Base-by-base conservation (phyloP, 352 stramenopile species). In the Phytopythium ostracodes region DNA sequence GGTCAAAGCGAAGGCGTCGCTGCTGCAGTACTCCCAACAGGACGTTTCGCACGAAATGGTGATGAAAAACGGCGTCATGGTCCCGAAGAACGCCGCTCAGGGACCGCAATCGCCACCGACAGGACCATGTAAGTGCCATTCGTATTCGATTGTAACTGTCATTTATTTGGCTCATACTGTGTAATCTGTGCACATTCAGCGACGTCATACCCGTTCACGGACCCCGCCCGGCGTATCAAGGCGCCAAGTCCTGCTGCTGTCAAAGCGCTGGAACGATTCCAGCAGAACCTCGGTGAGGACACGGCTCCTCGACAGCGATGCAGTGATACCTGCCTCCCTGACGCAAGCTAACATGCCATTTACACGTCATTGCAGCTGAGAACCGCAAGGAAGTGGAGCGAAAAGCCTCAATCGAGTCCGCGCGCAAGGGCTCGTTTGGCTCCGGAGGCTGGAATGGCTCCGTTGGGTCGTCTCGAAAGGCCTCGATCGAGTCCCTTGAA, bases 181-280 rank as follows among this genome's bases (percentile, higher is more conserved):
- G 5, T 31, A 12, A 10, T 29, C 5, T 24, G 43, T 10, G n/a
- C 12, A 22, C n/a, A 11, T 29, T 1, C 56, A 76, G 76, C 66
- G 27, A 87, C 79, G 57, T 67, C 72, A 7, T 89, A 89, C n/a
- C 80, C 80, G 14, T 89, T 89, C 60, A 81, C 76, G 29, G 78
- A 89, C 55, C 77, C 73, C 36, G 64, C 69, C 11, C 56, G 67
- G n/a, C 72, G 63, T 29, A 67, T 79, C 58, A 83, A 72, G 56
- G 70, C 72, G 10, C 63, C 78, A 12, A 85, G 79, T 49, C 64
- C 80, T 36, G 63, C 76, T 10, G 62, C 76, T 20, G 29, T 79
- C 11, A 74, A 82, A 47, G 80, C 80, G 4, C 63, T 89, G 3
- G 78, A 76, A 1, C 73, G 69, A 42, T 88, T 89, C 46, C 76